Conservation (phyloP, 139 green algal species). For the Marvania coccoides region DNA sequence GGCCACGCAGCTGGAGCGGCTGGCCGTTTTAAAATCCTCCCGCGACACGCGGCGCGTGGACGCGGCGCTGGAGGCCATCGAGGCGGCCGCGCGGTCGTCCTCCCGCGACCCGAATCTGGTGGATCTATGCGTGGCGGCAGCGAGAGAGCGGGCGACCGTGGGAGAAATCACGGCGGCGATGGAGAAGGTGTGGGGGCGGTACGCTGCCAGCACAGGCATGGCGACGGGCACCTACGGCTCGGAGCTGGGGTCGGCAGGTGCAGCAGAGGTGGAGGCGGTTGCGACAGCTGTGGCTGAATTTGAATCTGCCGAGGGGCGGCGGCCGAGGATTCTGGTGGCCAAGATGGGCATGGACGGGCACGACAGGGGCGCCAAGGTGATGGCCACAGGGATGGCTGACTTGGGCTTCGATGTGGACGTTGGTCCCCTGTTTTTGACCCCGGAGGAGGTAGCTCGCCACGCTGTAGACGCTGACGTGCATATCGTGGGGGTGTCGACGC, state of each 20-base stretch:
- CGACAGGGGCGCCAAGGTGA: conserved; percentile 50
- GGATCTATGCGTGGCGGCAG: conserved; percentile 43
- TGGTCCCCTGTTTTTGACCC: conserved; percentile 59
- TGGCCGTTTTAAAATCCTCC: conserved; percentile 5
- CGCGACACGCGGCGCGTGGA: conserved; percentile 19
- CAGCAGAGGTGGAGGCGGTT: conserved; percentile 15
- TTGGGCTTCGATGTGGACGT: conserved; percentile 69
- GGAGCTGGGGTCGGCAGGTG: neutral
- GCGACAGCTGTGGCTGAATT: conserved; percentile 27
- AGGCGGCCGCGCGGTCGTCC: conserved; percentile 12
- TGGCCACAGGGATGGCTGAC: conserved; percentile 61
- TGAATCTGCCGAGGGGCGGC: conserved; percentile 30
- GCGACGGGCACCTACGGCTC: conserved; percentile 39
- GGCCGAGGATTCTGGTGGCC: conserved; percentile 59
- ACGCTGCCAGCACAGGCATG: conserved; percentile 33
- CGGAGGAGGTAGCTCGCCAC: conserved; percentile 49
- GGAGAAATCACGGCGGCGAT: conserved; percentile 56
- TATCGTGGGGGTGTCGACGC: conserved; percentile 51
- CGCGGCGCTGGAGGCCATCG: conserved; percentile 17
- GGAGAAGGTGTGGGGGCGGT: conserved; percentile 50
- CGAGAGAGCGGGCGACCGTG: conserved; percentile 42
- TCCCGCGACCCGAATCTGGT: conserved; percentile 41
- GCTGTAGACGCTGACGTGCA: conserved; percentile 68
- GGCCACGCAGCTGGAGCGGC: conserved; percentile 19
- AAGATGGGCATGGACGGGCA: conserved; percentile 67